A percentile compares a stretch with the other conserved stretches of the same genome.
phyloP scores from a whole-genome alignment of 2,329 filamentous ascomycete genomes.

The Fusarium guadeloupense region DNA sequence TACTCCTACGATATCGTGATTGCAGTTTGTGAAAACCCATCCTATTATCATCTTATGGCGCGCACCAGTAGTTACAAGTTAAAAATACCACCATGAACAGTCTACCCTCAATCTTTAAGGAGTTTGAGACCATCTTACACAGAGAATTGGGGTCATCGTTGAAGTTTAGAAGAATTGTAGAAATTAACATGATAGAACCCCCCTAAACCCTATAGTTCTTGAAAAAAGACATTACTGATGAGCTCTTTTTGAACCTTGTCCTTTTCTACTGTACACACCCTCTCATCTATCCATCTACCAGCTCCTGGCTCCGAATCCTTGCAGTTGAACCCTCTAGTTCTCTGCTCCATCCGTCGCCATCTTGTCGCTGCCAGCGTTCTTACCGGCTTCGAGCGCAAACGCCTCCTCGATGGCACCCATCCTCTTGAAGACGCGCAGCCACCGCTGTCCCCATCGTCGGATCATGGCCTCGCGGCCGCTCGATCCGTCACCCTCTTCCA shows the following conservation, averaged over 20 bases:
- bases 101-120: too few relatives aligned
- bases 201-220: background rate
- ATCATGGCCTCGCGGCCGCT: constrained; percentile 71
- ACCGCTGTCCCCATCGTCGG: constrained; percentile 82
- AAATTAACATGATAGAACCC: background rate
- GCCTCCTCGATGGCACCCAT: constrained; percentile 88
- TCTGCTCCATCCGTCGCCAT: constrained; percentile 31
- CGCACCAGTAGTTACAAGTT: too few relatives aligned
- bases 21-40: too few relatives aligned
- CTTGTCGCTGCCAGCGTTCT: constrained; percentile 37
- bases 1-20: too few relatives aligned
- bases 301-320: constrained; percentile 17
- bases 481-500: constrained; percentile 72
- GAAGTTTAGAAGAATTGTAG: too few relatives aligned
- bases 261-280: constrained; percentile 24
- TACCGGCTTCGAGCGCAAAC: constrained; percentile 53
- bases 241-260: constrained; percentile 20
- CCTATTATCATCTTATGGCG: too few relatives aligned
- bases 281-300: background rate
- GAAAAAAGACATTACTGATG: background rate
- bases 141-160: too few relatives aligned
- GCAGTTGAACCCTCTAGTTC: constrained; percentile 30
- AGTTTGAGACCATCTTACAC: too few relatives aligned
- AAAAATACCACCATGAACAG: too few relatives aligned
- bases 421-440: constrained; percentile 85